phyloP scores from a whole-genome alignment of 306 rosid genomes.

The Sophora flavescens region DNA sequence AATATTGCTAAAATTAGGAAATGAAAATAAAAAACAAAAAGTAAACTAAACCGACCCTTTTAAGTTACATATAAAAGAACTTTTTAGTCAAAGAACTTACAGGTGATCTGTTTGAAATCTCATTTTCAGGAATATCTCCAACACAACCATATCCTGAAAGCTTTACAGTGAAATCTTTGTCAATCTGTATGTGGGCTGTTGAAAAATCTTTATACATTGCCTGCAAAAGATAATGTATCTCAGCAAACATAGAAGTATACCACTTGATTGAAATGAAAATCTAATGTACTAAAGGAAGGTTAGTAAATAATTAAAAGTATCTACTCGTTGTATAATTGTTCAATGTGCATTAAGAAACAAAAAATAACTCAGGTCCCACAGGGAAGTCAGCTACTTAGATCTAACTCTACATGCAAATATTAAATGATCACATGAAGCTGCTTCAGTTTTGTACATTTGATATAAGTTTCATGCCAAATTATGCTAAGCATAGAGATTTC shows the following conservation, averaged over 20 bases:
- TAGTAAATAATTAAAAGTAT: neutral
- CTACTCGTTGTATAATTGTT: slow-evolving; percentile 12
- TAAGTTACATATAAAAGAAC: neutral
- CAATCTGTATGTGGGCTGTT: slow-evolving; percentile 82
- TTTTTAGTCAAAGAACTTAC: slow-evolving; percentile 53
- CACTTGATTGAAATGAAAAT: slow-evolving; percentile 14
- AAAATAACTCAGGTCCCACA: slow-evolving; percentile 20
- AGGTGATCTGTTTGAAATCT: slow-evolving; percentile 59
- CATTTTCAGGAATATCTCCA: slow-evolving; percentile 66
- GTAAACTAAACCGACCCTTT: no score
- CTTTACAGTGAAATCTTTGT: slow-evolving; percentile 91
- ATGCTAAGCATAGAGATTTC: slow-evolving; percentile 27
- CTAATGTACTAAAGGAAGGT: slow-evolving; percentile 24
- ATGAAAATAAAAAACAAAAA: no score
- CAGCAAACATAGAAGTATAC: slow-evolving; percentile 42
- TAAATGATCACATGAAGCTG: neutral
- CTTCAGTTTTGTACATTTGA: slow-evolving; percentile 21
- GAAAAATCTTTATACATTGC: slow-evolving; percentile 95
- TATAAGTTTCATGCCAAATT: neutral
- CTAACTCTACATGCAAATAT: slow-evolving; percentile 1
- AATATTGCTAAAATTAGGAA: no score
- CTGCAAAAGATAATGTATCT: slow-evolving; percentile 56
- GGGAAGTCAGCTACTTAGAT: neutral
- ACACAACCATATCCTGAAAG: slow-evolving; percentile 96
- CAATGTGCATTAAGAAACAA: slow-evolving; percentile 15